Base-by-base conservation (phyloP, 2,329 filamentous ascomycete genomes). In the Colletotrichum horii region DNA sequence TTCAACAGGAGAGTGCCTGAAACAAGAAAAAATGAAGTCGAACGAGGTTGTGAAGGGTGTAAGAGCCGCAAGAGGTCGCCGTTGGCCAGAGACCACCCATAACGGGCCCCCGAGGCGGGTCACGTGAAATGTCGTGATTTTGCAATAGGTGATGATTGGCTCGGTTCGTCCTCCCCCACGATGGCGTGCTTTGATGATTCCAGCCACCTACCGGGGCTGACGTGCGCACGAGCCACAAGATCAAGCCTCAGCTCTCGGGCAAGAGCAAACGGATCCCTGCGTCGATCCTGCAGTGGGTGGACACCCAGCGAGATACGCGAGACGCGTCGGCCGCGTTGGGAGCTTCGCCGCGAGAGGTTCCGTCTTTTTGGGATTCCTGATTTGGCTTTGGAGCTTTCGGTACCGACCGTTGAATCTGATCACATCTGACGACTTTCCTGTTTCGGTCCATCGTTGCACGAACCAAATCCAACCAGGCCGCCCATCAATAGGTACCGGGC, bases 101-200 rank as follows among this genome's bases (percentile, higher is more conserved):
- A 43, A 68, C 69, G 74, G 58, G 66, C 58, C 61, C 26, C 34
- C 4, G 16, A 52, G 22, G 5, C 1, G 15, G 62, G 69, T 78
- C 77, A 78, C 77, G 77, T 78, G 77, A 77, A 55, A 78, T 78
- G 77, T 76, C 76, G 77, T 74, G 76, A 78, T 78, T 77, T 77
- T 76, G 30, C 66, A 70, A 30, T 15, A 6, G 19, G 43, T 19
- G 65, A 12, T 75, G 66, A 77, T 78, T 78, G 75, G 75, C 43
- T 70, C 24, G 26, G 65, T 19, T 43, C 43, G 15, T 58, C 24
- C 26, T 64, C 19, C 56, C 26, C n/a, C 24, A 34, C 32, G 71
- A 77, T 77, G 68, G 75, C 76, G 76, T 77, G 76, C 75, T 77
- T 77, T 43, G 32, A 56, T 12, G 3, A 15, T 8, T n/a, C 55